Evolutionary conservation across 805 yeast species (phyloP), one percentile per base, ranked within the genome.

Genomic region (Sugiyamaella mastotermitis): DNA sequence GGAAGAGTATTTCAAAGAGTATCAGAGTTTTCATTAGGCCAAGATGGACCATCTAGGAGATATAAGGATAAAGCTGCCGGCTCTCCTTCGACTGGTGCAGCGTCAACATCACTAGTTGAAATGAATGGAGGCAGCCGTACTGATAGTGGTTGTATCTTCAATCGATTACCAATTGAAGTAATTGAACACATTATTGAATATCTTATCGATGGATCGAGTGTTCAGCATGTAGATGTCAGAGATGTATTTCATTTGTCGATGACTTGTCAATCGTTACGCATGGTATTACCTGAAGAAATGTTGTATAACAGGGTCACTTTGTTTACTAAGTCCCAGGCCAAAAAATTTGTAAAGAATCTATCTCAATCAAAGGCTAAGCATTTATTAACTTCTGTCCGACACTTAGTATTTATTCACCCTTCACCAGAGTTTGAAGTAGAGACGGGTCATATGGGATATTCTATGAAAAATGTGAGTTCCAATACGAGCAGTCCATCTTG

Each of bases 371-470:
- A 27, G 10, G 14, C 9, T 7, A 13, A 7, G 7, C 30, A 14
- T 13, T 13, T 7, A 7, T 9, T 13, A 13, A 27, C 30, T 7
- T 10, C 26, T n/a, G 21, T 34, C n/a, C n/a, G 13, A 38, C 21
- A 23, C 17, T 16, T 31, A 16, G 29, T 20, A 16, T 24, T 38
- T 9, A 19, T 26, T 13, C 25, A 25, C 15, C 38, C 18, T 10
- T 30, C n/a, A 10, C 11, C n/a, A 38, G 42, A 13, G 33, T 38
- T 8, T 54, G 56, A 20, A 14, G 10, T 17, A 16, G 33, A 31
- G 9, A 18, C 18, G 33, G 24, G 36, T 8, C 16, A 23, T 24
- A 40, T 40, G 22, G 33, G 35, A 10, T 35, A 36, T 31, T 28
- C 38, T 3, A 19, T 22, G 18, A n/a, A n/a, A n/a, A n/a, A n/a